These are phyloP conservation scores for Aspergillus japonicus DNA, from an alignment of 2,329 filamentous ascomycete species.

Conservation along the genomic window DNA sequence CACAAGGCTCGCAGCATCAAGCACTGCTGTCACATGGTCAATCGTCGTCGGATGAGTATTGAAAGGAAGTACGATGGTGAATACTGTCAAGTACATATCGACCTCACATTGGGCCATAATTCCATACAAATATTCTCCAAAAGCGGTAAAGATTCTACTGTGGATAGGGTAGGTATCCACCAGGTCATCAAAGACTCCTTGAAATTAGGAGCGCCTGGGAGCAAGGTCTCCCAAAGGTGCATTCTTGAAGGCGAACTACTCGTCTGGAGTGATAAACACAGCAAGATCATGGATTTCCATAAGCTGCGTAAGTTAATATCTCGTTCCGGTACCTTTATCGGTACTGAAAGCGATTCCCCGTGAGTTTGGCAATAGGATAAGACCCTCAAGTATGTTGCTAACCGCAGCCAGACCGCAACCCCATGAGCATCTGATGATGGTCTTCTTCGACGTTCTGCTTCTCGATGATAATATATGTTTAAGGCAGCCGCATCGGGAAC, in stretches of 20 bases:
- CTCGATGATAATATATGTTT: conserved; percentile 56
- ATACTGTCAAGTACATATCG: conserved; percentile 84
- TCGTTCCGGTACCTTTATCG: conserved; percentile 68
- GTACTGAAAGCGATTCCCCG: conserved; percentile 67
- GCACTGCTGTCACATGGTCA: conserved; percentile 67
- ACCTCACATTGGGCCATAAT: conserved; percentile 55
- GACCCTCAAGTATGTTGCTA: conserved; percentile 10
- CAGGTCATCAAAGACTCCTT: conserved; percentile 64
- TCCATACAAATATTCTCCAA: conserved; percentile 85
- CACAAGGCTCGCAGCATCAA: conserved; percentile 69
- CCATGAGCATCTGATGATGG: conserved; percentile 59
- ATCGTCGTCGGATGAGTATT: conserved; percentile 63
- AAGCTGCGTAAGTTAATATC: conserved; percentile 78
- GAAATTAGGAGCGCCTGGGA: conserved; percentile 57
- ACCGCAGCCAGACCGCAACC: conserved; percentile 42
- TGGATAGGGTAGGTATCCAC: conserved; percentile 64
- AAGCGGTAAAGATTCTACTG: conserved; percentile 83
- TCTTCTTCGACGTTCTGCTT: conserved; percentile 61
- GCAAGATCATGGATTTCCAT: conserved; percentile 71
- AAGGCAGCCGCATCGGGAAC: conserved; percentile 42
- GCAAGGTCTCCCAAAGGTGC: conserved; percentile 63
- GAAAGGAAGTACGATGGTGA: conserved; percentile 86
- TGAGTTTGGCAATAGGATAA: conserved; percentile 38
- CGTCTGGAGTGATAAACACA: conserved; percentile 68
- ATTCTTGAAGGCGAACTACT: conserved; percentile 83